Evolutionary conservation across 2,329 filamentous ascomycete species (phyloP).

Genomic region (Ascochyta viciae-villosae): DNA sequence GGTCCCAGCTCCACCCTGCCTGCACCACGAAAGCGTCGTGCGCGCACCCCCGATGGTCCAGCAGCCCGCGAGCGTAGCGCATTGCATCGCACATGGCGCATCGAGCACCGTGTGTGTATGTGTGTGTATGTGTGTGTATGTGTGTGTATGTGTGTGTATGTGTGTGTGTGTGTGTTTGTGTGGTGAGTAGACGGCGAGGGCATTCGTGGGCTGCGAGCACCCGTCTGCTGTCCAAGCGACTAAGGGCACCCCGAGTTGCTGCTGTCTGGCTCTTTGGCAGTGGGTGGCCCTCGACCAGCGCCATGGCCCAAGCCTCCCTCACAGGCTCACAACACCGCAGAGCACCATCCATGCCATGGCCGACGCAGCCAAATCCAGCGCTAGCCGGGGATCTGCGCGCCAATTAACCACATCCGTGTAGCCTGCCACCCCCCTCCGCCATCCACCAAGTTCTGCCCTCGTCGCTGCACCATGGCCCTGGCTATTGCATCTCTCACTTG

Average conservation of each 20-base stretch:
- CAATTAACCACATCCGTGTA: slow-evolving; percentile 17
- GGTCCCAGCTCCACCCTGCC: slow-evolving; percentile 26
- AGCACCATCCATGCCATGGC: slow-evolving; percentile 1
- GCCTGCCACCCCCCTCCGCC: background rate
- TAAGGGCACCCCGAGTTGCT: background rate
- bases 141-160: no score
- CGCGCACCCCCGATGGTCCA: background rate
- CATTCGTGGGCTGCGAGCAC: no score
- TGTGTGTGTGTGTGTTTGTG: background rate
- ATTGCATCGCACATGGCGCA: no score
- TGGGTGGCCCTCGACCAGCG: background rate
- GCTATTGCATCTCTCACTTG: no score
- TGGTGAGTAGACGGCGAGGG: background rate
- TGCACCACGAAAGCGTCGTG: slow-evolving; percentile 21
- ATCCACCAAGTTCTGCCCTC: background rate
- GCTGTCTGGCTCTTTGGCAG: background rate
- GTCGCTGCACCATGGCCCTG: no score
- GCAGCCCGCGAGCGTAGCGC: background rate
- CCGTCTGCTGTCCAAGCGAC: background rate
- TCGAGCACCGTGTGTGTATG: no score
- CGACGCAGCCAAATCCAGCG: slow-evolving; percentile 14
- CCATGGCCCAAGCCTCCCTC: no score
- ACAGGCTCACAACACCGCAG: slow-evolving; percentile 4
- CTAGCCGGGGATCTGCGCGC: slow-evolving; percentile 23
- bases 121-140: no score